phyloP scores from a whole-genome alignment of 2,329 filamentous ascomycete genomes.

The Leptosphaerulina australis region DNA sequence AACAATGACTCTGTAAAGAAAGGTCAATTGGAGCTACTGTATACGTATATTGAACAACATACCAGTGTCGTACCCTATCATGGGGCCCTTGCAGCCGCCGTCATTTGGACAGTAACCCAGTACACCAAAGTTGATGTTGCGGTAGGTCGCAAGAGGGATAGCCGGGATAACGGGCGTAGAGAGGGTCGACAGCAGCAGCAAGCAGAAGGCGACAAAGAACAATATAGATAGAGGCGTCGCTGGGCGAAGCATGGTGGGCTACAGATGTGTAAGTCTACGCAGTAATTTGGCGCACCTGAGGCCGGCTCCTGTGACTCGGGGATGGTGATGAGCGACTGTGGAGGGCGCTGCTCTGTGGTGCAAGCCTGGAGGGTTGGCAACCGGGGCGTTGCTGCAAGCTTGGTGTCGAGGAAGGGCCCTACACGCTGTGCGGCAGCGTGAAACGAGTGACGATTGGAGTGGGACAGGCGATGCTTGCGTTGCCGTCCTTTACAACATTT shows the following conservation, averaged over 20 bases:
- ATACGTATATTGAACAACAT: slow-evolving; percentile 48
- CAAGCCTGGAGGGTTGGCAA: slow-evolving; percentile 10
- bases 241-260: slow-evolving; percentile 77
- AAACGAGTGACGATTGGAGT: slow-evolving; percentile 41
- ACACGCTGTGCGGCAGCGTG: slow-evolving; percentile 31
- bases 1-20: slow-evolving; percentile 55
- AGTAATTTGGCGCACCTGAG: slow-evolving; percentile 39
- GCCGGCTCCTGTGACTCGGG: slow-evolving; percentile 36
- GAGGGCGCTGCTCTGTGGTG: slow-evolving; percentile 16
- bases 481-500: slow-evolving; percentile 26
- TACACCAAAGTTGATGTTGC: slow-evolving; percentile 83
- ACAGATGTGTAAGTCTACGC: slow-evolving; percentile 26
- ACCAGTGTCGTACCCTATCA: slow-evolving; percentile 88
- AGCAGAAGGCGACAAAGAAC: slow-evolving; percentile 81
- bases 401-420: slow-evolving; percentile 31
- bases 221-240: slow-evolving; percentile 89
- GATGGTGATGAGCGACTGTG: slow-evolving; percentile 22
- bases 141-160: slow-evolving; percentile 80
- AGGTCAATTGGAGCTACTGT: slow-evolving; percentile 20
- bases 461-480: slow-evolving; percentile 35
- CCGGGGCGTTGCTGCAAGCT: slow-evolving; percentile 17
- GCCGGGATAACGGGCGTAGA: slow-evolving; percentile 86
- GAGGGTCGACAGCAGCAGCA: slow-evolving; percentile 85
- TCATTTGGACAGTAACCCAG: slow-evolving; percentile 80
- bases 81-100: slow-evolving; percentile 69